phyloP scores from a whole-genome alignment of 78 protist species.

The Dictyostelium intermedium region DNA sequence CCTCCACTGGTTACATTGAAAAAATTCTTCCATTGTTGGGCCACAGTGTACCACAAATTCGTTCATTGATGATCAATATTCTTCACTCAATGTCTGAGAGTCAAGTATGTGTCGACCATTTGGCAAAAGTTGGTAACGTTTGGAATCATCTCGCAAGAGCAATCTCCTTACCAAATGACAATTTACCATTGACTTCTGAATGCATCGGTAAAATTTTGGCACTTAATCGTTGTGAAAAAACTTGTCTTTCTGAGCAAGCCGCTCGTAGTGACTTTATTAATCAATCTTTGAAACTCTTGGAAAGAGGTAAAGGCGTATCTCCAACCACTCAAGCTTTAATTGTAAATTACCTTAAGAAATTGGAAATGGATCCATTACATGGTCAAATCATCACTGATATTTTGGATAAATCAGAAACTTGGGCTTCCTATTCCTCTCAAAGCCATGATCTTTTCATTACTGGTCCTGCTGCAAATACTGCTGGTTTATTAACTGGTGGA shows the following conservation, averaged over 20 bases:
- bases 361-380: conserved; percentile 48
- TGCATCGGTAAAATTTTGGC: conserved; percentile 26
- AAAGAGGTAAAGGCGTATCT: conserved; percentile 62
- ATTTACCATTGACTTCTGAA: conserved; percentile 26
- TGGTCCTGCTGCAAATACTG: conserved; percentile 49
- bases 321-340: conserved; percentile 67
- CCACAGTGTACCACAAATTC: conserved; percentile 12
- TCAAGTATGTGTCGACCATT: conserved; percentile 49
- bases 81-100: conserved; percentile 64
- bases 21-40: conserved; percentile 42
- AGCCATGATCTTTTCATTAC: conserved; percentile 85
- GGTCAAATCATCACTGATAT: conserved; percentile 37
- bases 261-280: conserved; percentile 32
- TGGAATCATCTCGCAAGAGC: conserved; percentile 28
- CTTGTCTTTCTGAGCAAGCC: conserved; percentile 47
- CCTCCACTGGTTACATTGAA: conserved; percentile 75
- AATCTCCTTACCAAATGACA: conserved; percentile 18
- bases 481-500: conserved; percentile 42
- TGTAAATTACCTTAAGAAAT: conserved; percentile 72
- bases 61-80: conserved; percentile 54
- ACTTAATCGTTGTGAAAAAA: conserved; percentile 67
- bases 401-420: conserved; percentile 54
- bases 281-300: conserved; percentile 39
- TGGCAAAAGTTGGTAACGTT: not conserved
- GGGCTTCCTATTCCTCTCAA: conserved; percentile 75